These are phyloP conservation scores for Ettlia oleoabundans DNA, from an alignment of 139 green algal genomes.

Conservation along the genomic window DNA sequence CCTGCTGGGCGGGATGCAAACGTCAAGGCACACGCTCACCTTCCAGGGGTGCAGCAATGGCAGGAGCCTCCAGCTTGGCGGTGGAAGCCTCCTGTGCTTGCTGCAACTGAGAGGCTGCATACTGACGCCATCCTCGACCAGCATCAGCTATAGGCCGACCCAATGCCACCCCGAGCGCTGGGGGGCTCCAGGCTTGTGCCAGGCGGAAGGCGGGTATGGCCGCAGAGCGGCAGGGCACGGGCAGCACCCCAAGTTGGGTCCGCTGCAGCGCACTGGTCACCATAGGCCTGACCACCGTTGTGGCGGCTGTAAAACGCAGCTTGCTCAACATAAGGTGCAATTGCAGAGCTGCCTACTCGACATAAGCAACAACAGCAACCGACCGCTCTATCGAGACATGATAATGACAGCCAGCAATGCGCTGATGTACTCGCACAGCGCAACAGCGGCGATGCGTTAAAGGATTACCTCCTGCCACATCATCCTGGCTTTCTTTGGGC, in stretches of 20 bases:
- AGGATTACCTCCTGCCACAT: too few species aligned
- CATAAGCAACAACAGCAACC: too few species aligned
- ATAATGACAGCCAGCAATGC: too few species aligned
- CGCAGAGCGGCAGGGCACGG: too few species aligned
- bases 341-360: too few species aligned
- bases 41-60: not conserved
- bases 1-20: too few species aligned
- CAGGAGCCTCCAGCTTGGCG: not conserved
- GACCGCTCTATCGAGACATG: too few species aligned
- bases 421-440: too few species aligned
- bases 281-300: not conserved
- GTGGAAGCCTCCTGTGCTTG: not conserved
- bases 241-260: not conserved
- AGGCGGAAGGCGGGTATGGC: not conserved
- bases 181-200: too few species aligned
- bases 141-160: not conserved
- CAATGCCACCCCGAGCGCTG: not conserved
- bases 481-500: too few species aligned
- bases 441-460: too few species aligned
- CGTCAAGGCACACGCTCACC: not conserved
- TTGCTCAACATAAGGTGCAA: not conserved
- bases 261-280: not conserved
- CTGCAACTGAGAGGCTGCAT: slow-evolving; percentile 13
- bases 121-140: not conserved
- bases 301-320: not conserved